Evolutionary conservation across 345 rosid genomes (phyloP).

Genomic region (Clausena lansium): DNA sequence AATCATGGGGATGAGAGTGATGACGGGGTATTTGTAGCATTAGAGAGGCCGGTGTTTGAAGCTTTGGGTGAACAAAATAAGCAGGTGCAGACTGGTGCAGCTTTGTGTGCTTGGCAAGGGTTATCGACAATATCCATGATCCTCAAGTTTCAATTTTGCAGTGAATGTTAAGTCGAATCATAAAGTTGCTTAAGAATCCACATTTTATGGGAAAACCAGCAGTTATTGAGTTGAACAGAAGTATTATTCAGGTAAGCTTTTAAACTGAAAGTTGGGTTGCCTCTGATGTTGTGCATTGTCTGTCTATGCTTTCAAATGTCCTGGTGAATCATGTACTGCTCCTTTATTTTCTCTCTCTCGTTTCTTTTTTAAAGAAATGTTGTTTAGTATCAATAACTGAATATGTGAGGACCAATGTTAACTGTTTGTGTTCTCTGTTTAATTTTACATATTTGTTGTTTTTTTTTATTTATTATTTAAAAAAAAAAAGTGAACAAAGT

Average conservation of each 20-base stretch:
- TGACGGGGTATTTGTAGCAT: conserved; percentile 49
- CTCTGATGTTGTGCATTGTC: background rate
- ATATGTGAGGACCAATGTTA: background rate
- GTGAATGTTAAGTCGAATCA: conserved; percentile 66
- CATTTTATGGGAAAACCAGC: conserved; percentile 91
- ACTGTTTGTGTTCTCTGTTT: background rate
- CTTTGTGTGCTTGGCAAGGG: conserved; percentile 82
- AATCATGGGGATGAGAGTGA: conserved; percentile 34
- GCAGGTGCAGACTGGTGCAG: conserved; percentile 81
- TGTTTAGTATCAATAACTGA: background rate
- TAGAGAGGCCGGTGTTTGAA: conserved; percentile 85
- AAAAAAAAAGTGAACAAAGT: no score
- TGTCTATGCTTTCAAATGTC: background rate
- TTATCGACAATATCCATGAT: conserved; percentile 53
- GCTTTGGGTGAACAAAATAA: conserved; percentile 92
- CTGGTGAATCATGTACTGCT: background rate
- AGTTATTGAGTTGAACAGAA: conserved; percentile 68
- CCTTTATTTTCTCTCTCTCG: no score
- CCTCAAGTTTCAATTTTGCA: conserved; percentile 73
- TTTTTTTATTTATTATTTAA: no score
- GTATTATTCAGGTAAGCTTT: conserved; percentile 64
- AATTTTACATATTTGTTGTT: no score
- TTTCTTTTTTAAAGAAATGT: background rate
- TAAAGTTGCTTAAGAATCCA: conserved; percentile 72
- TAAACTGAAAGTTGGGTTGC: conserved; percentile 1